Evolutionary conservation across 345 rosid species (phyloP), one percentile per base, ranked within the genome.

Genomic region (Brassica incana): DNA sequence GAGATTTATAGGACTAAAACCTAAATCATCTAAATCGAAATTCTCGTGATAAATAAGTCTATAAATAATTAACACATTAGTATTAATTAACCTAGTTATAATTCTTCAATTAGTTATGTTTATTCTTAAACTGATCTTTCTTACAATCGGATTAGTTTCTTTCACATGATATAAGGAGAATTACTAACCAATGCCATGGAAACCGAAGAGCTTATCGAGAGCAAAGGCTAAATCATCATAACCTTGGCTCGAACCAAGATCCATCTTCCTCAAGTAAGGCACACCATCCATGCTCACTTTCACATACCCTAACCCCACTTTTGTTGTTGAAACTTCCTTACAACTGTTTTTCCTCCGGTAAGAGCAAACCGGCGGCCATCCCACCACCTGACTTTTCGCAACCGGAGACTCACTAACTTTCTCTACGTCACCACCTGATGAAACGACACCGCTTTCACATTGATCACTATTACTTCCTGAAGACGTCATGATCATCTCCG

Each of bases 281-380:
- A 87, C 94, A 69, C 97, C 98, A 72, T 95, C 98, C 97, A 91
- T 90, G 84, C 97, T 89, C 60, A 95, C 98, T 85, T 95, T 95
- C 83, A 95, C 93, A 76, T 77, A 81, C 59, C 83, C 83, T 74
- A 74, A 54, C 5, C 79, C 75, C 65, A 76, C 74, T 81, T 72
- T 81, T 0, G 71, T 61, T 69, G 60, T 65, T 32, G 35, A 64
- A 64, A 25, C 56, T 58, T 76, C 80, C 71, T 72, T 76, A 6
- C 67, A 69, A 10, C 90, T 88, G 52, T 88, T 88, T 88, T 86
- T 91, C 77, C 29, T 91, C 81, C 98, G 75, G 81, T 91, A 90
- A 11, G 92, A 87, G 71, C 99, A 89, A 82, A 95, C 89, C 54
- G 99, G 99, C 0, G 99, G 99, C 99, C 99, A 95, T 65, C 99